phyloP scores from a whole-genome alignment of 2,329 filamentous ascomycete genomes.

The Aspergillus niger region DNA sequence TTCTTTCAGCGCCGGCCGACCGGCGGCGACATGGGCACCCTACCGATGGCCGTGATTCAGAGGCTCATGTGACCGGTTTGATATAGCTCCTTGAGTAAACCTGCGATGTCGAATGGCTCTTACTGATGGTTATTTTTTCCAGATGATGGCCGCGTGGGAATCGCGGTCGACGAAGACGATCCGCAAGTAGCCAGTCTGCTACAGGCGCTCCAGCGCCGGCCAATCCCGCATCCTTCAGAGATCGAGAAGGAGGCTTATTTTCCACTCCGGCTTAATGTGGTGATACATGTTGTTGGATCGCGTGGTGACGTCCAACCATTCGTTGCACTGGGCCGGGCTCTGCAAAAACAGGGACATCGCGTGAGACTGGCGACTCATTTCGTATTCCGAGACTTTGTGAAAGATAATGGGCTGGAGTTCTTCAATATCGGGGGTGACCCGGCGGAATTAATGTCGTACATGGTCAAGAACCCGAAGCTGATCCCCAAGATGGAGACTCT shows the following conservation, averaged over 20 bases:
- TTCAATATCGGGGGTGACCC: constrained; percentile 74
- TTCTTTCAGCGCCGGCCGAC: no score
- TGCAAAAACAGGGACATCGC: constrained; percentile 69
- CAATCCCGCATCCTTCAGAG: no score
- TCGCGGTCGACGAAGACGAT: no score
- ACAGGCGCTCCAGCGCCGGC: no score
- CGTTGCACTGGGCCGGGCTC: constrained; percentile 65
- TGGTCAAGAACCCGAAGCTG: constrained; percentile 84
- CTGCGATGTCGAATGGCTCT: no score
- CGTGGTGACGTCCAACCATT: constrained; percentile 76
- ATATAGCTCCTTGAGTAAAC: no score
- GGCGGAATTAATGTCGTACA: constrained; percentile 77
- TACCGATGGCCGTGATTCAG: no score
- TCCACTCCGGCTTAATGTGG: constrained; percentile 54
- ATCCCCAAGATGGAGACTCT: constrained; percentile 80
- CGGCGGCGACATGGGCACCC: no score
- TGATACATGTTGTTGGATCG: constrained; percentile 73
- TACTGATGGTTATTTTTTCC: no score
- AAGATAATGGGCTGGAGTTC: constrained; percentile 72
- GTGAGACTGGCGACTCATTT: constrained; percentile 72
- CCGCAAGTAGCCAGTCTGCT: no score
- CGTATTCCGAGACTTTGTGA: constrained; percentile 68
- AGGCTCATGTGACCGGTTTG: no score
- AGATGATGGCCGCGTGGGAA: no score
- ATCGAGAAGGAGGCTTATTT: neutral